Evolutionary conservation across 257 asterid species (phyloP).

Genomic region (Rehmannia glutinosa): DNA sequence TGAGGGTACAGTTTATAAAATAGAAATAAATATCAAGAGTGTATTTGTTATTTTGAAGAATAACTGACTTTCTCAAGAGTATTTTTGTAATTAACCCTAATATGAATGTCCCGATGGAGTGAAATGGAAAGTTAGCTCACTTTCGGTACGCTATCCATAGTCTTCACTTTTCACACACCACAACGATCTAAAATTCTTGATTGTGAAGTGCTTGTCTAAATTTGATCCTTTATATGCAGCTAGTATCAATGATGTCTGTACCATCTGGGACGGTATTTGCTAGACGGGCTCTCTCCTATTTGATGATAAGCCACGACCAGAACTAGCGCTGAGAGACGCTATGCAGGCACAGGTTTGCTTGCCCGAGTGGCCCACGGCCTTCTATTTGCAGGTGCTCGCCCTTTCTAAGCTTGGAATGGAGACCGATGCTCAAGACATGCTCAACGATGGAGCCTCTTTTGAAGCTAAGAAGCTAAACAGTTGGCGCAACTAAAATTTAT

Average conservation of each 20-base stretch:
- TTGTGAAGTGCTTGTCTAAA: no score
- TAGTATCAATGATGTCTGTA: slow-evolving; percentile 83
- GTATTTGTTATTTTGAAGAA: no score
- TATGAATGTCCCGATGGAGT: neutral
- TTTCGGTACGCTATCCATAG: neutral
- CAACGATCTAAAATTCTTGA: no score
- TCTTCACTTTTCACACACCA: no score
- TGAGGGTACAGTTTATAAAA: no score
- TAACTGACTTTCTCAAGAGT: neutral
- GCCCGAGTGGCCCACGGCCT: slow-evolving; percentile 96
- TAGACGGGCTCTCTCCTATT: slow-evolving; percentile 75
- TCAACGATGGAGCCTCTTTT: slow-evolving; percentile 88
- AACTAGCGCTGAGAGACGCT: slow-evolving; percentile 46
- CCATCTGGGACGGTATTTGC: slow-evolving; percentile 90
- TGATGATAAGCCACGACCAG: slow-evolving; percentile 83
- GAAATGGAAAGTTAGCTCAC: neutral
- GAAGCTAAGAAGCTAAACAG: slow-evolving; percentile 90
- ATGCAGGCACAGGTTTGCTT: slow-evolving; percentile 73
- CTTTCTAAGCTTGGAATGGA: slow-evolving; percentile 96
- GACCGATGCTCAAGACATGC: slow-evolving; percentile 97
- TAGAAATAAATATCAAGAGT: no score
- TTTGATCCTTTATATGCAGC: slow-evolving; percentile 37
- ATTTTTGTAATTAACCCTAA: neutral
- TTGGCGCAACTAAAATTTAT: slow-evolving; percentile 63
- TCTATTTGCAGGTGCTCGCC: slow-evolving; percentile 94